Conservation (phyloP, 2,329 filamentous ascomycete genomes). For the Ceratocystis cacaofunesta region DNA sequence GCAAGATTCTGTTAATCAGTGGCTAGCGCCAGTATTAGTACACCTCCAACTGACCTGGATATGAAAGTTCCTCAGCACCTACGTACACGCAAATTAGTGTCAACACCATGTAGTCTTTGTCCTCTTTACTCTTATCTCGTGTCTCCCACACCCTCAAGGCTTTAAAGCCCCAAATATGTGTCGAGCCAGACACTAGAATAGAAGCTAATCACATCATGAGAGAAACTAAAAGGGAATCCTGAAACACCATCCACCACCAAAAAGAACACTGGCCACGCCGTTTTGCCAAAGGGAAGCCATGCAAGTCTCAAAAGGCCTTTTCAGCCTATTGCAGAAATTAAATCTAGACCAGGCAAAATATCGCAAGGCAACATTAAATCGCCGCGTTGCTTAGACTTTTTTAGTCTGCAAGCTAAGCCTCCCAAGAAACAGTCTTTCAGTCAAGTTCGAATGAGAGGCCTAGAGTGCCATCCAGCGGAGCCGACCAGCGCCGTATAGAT, state of each 20-base stretch:
- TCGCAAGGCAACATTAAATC: not conserved
- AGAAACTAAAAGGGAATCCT: conserved; percentile 1
- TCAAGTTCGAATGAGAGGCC: not conserved
- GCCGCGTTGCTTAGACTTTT: not conserved
- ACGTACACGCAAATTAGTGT: not conserved
- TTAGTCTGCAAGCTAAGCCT: too few species aligned
- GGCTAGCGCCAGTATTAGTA: not conserved
- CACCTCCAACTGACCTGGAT: not conserved
- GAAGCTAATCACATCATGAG: not conserved
- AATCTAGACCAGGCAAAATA: too few species aligned
- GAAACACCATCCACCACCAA: not conserved
- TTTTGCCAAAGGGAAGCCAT: too few species aligned
- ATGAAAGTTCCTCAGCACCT: not conserved
- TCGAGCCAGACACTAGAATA: not conserved
- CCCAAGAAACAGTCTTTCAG: not conserved
- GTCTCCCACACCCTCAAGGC: not conserved
- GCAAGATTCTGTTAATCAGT: not conserved
- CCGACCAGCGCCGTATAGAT: not conserved
- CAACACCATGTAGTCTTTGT: not conserved
- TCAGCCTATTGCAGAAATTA: too few species aligned
- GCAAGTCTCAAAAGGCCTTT: too few species aligned
- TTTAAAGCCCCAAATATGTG: not conserved
- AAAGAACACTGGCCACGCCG: not conserved
- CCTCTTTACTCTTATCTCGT: not conserved
- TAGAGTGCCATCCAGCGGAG: not conserved